These are phyloP conservation scores for Epichloe hybrida DNA, from an alignment of 2,329 filamentous ascomycete genomes.

Conservation along the genomic window DNA sequence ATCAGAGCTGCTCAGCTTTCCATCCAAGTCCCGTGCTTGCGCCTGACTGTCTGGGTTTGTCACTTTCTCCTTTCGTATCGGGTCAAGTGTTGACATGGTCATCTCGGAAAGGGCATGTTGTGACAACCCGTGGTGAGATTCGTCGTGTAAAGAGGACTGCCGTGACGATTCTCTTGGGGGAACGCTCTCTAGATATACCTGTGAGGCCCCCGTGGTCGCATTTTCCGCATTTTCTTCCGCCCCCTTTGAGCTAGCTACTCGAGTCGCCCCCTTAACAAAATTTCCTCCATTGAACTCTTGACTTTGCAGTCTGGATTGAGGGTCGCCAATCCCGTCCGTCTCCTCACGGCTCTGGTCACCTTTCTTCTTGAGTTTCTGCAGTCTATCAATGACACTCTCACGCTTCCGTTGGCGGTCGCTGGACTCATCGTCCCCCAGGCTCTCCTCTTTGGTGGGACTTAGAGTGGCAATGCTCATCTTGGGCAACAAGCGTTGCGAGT, in stretches of 20 bases:
- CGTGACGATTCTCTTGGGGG: constrained; percentile 11
- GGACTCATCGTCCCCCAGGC: constrained; percentile 8
- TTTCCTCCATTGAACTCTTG: not conserved
- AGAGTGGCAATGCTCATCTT: constrained; percentile 14
- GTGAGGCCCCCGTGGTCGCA: not conserved
- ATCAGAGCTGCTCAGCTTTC: not conserved
- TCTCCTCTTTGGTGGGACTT: constrained; percentile 21
- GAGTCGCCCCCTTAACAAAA: not conserved
- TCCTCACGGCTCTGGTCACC: not conserved
- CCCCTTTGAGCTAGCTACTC: not conserved
- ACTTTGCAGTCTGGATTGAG: not conserved
- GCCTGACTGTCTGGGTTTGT: not conserved
- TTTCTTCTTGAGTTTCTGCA: constrained; percentile 2
- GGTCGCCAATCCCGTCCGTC: not conserved
- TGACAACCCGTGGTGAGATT: not conserved
- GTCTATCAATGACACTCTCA: not conserved
- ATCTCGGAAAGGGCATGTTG: not conserved
- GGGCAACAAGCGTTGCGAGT: constrained; percentile 11
- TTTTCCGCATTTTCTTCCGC: not conserved
- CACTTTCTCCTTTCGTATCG: not conserved
- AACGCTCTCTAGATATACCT: constrained; percentile 6
- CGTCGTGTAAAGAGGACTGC: constrained; percentile 1
- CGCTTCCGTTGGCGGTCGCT: not conserved
- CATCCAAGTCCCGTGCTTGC: not conserved
- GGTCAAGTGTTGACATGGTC: not conserved